A percentile compares a stretch with the other conserved stretches of the same genome.
Evolutionary conservation across 2,329 filamentous ascomycete species (phyloP).

Genomic region (Dactylellina drechsleri): DNA sequence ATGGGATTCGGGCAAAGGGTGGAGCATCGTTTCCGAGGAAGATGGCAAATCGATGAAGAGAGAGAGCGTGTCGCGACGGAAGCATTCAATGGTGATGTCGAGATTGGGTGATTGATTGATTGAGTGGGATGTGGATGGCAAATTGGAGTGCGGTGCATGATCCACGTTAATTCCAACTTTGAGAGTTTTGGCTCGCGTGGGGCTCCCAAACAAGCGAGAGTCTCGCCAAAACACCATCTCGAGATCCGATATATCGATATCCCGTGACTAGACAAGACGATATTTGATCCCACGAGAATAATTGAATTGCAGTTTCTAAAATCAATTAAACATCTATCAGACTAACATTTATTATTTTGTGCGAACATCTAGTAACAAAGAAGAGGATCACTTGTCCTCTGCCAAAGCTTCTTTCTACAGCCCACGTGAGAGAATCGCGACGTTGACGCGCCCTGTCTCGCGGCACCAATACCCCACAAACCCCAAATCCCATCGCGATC

Average conservation of each 20-base stretch:
- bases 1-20: background rate
- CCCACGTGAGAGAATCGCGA: too few species aligned
- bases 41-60: background rate
- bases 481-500: background rate
- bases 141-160: background rate
- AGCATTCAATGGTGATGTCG: background rate
- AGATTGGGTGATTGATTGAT: background rate
- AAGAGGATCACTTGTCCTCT: too few species aligned
- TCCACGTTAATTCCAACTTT: background rate
- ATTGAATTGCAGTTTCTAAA: too few species aligned
- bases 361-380: too few species aligned
- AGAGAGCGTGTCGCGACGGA: conserved; percentile 12
- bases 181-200: conserved; percentile 8
- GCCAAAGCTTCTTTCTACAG: too few species aligned
- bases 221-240: conserved; percentile 1
- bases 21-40: conserved; percentile 17
- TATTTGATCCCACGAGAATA: too few species aligned
- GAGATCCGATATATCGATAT: background rate
- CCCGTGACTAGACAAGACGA: background rate
- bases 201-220: conserved; percentile 1
- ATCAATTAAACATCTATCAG: too few species aligned
- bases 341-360: too few species aligned
- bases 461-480: too few species aligned
- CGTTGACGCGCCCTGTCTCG: too few species aligned
- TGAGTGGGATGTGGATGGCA: background rate